phyloP scores from a whole-genome alignment of 345 rosid species.

The Xanthoceras sorbifolium region DNA sequence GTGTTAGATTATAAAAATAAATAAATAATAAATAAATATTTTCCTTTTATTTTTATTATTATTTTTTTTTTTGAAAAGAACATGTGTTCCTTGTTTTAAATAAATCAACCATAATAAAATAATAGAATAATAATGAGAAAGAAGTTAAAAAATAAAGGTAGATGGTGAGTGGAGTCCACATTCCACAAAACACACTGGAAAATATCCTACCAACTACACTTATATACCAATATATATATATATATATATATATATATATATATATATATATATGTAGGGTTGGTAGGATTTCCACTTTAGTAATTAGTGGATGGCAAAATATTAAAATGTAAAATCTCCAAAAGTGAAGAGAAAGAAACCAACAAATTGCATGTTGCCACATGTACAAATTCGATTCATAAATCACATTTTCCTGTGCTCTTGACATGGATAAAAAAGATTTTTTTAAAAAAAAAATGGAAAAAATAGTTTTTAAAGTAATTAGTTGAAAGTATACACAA shows the following conservation, averaged over 20 bases:
- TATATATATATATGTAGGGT: neutral
- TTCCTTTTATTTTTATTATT: no score
- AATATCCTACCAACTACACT: constrained; percentile 14
- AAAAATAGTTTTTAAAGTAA: no score
- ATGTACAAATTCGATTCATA: no score
- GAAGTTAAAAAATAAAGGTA: neutral
- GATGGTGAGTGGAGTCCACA: constrained; percentile 1
- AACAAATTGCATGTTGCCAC: no score
- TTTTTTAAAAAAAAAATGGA: no score
- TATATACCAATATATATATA: neutral
- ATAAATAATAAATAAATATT: no score
- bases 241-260: neutral
- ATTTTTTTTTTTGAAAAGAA: no score
- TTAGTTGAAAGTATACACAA: no score
- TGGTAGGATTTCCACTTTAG: neutral
- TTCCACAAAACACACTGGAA: neutral
- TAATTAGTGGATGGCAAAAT: neutral
- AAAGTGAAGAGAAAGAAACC: no score
- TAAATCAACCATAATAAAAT: neutral
- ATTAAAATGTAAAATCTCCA: neutral
- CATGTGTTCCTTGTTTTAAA: neutral
- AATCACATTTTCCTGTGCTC: no score
- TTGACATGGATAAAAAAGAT: no score
- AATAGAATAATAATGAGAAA: neutral
- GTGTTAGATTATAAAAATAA: no score